Evolutionary conservation across 495 filamentous ascomycete genomes (phyloP).

Genomic region (Neurospora pannonica): DNA sequence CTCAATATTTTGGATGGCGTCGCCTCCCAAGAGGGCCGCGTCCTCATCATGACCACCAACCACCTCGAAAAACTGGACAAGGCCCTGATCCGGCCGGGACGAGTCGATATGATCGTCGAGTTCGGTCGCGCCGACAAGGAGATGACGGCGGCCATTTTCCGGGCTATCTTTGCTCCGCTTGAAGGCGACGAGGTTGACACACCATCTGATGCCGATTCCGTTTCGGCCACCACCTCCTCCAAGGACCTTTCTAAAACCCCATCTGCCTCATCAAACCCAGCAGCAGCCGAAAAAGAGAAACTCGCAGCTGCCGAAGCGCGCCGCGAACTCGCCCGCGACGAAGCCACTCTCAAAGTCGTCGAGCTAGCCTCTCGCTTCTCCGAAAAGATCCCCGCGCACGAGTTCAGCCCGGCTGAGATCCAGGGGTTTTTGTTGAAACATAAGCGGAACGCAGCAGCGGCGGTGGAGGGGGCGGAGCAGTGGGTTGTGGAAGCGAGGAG

Average conservation of each 20-base stretch:
- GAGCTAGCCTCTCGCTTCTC: constrained; percentile 50
- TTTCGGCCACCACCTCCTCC: background rate
- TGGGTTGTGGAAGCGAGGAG: constrained; percentile 51
- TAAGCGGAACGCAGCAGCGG: constrained; percentile 51
- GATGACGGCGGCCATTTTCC: constrained; percentile 39
- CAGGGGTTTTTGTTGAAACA: constrained; percentile 66
- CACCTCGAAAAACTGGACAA: constrained; percentile 66
- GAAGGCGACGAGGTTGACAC: constrained; percentile 25
- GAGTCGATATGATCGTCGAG: constrained; percentile 64
- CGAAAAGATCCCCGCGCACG: constrained; percentile 46
- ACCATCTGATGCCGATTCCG: constrained; percentile 9
- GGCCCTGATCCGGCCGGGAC: constrained; percentile 66
- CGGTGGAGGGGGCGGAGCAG: constrained; percentile 43
- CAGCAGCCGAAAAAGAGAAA: constrained; percentile 19
- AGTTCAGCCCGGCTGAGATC: constrained; percentile 68
- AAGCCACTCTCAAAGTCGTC: constrained; percentile 27
- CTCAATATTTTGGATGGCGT: constrained; percentile 77
- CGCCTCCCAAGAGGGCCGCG: constrained; percentile 64
- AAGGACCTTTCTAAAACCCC: background rate
- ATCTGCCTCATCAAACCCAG: too few relatives aligned
- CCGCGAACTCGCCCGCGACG: constrained; percentile 23
- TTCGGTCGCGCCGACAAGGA: constrained; percentile 45
- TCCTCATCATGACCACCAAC: constrained; percentile 83
- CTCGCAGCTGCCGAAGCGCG: constrained; percentile 9
- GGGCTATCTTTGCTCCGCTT: constrained; percentile 36